Base-by-base conservation (phyloP, 192 early-diverging fungal species). In the Rhizoclosmatium globosum region DNA sequence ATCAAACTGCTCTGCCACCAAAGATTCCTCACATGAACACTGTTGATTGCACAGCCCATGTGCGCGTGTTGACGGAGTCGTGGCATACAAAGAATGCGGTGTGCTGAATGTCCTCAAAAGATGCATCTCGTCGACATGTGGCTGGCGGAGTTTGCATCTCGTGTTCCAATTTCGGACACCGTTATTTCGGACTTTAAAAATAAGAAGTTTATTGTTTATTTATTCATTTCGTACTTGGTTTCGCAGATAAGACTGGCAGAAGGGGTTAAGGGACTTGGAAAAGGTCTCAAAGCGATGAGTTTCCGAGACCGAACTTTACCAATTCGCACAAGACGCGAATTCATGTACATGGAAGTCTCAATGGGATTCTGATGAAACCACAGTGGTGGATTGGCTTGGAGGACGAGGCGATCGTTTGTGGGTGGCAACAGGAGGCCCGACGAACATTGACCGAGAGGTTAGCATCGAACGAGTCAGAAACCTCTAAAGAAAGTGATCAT, bases 311-410 rank as follows among this genome's bases (percentile, higher is more conserved):
- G 44, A n/a, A 74, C 19, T 17, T 58, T 74, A 11, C 72, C 72
- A 15, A 44, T 74, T 45, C 44, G 17, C 42, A 69, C 57, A 11
- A 15, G 41, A 31, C 65, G 65, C 9, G 77, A 78, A 43, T 21
- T 31, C 2, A 17, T 44, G 53, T 78, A 78, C 68, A 46, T 78
- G 41, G 19, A 21, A 3, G 31, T 46, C 38, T 78, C 42, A 61
- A 47, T 21, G 58, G 50, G 23, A 61, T 78, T 39, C 68, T 78
- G 15, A 61, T 61, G 23, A 78, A 78, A 57, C 66, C 66, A 45
- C 17, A 60, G 9, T 78, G 77, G 77, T 71, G 66, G 68, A 56
- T 41, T 47, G 71, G 71, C 31, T 7, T 71, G 3, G 41, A 44
- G 43, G 43, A 68, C 44, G 31, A 57, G 13, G 19, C 2, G 0